These are phyloP conservation scores for Rhizophlyctis rosea DNA, from an alignment of 192 early-diverging fungal genomes.

Conservation along the genomic window DNA sequence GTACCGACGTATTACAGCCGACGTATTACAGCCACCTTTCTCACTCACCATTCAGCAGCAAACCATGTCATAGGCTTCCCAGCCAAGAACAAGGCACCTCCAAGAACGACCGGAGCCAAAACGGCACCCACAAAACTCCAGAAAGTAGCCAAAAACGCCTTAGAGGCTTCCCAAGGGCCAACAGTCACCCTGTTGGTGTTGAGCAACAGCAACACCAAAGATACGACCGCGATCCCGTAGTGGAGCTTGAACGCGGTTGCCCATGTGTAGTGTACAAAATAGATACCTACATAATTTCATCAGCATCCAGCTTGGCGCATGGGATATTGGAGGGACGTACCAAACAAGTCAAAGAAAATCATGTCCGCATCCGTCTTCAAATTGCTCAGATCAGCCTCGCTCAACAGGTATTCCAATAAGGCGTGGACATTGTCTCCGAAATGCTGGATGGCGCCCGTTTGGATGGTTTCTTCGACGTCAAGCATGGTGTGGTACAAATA, in stretches of 20 bases:
- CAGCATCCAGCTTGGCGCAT: too few relatives aligned
- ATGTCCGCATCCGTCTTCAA: conserved; percentile 47
- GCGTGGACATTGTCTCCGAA: conserved; percentile 66
- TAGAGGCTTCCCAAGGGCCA: too few relatives aligned
- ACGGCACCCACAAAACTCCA: conserved; percentile 7
- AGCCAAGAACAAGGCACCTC: conserved; percentile 30
- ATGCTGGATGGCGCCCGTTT: conserved; percentile 65
- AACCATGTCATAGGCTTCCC: conserved; percentile 58
- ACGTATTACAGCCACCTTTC: too few relatives aligned
- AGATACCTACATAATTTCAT: background rate
- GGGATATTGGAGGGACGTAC: too few relatives aligned
- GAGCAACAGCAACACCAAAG: conserved; percentile 22
- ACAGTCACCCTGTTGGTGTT: background rate
- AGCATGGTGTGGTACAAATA: conserved; percentile 67
- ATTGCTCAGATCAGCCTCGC: conserved; percentile 40
- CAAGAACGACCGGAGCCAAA: conserved; percentile 5
- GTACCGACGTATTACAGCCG: too few relatives aligned
- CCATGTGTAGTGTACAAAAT: conserved; percentile 61
- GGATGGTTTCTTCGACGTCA: conserved; percentile 53
- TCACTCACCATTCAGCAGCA: conserved; percentile 55
- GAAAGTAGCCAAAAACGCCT: background rate
- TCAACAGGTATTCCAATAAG: conserved; percentile 48
- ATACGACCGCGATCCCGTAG: conserved; percentile 29
- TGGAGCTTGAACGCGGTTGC: conserved; percentile 49
- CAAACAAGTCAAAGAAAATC: conserved; percentile 64